These are phyloP conservation scores for Herpetospermum pedunculosum DNA, from an alignment of 306 rosid species.

Conservation along the genomic window DNA sequence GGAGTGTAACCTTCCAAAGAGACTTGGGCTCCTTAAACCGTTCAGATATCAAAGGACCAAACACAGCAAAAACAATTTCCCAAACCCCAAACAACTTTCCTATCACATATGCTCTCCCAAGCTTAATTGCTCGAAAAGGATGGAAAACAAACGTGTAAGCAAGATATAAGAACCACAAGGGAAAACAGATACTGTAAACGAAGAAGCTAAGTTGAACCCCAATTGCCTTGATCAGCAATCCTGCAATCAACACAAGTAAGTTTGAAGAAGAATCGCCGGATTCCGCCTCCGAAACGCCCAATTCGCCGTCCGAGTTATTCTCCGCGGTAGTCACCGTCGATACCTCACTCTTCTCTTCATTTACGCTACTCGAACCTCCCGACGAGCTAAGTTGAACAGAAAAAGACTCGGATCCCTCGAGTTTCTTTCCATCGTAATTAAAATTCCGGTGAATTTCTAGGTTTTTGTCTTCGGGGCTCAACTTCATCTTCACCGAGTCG, in stretches of 20 bases:
- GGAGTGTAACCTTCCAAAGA: constrained; percentile 37
- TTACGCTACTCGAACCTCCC: constrained; percentile 14
- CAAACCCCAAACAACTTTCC: constrained; percentile 15
- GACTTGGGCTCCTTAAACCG: constrained; percentile 32
- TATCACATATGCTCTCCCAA: constrained; percentile 18
- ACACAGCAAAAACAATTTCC: constrained; percentile 3
- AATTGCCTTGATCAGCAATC: constrained; percentile 41
- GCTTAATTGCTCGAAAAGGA: constrained; percentile 38
- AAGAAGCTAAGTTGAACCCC: constrained; percentile 41
- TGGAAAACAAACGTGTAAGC: constrained; percentile 34
- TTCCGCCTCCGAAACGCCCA: constrained; percentile 25
- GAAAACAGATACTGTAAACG: constrained; percentile 29
- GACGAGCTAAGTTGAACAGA: constrained; percentile 7
- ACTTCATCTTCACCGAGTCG: constrained; percentile 8
- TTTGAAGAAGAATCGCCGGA: constrained; percentile 25
- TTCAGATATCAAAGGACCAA: constrained; percentile 21
- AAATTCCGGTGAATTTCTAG: constrained; percentile 3
- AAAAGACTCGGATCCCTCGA: constrained; percentile 16
- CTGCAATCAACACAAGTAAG: constrained; percentile 29
- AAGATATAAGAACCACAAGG: constrained; percentile 25
- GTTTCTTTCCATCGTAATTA: constrained; percentile 15
- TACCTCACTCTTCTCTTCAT: constrained; percentile 22
- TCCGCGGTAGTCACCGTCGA: constrained; percentile 38
- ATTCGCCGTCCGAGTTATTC: constrained; percentile 13
- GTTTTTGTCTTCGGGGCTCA: constrained; percentile 12